phyloP scores from a whole-genome alignment of 805 yeast genomes.

The Metschnikowia santaceciliae region DNA sequence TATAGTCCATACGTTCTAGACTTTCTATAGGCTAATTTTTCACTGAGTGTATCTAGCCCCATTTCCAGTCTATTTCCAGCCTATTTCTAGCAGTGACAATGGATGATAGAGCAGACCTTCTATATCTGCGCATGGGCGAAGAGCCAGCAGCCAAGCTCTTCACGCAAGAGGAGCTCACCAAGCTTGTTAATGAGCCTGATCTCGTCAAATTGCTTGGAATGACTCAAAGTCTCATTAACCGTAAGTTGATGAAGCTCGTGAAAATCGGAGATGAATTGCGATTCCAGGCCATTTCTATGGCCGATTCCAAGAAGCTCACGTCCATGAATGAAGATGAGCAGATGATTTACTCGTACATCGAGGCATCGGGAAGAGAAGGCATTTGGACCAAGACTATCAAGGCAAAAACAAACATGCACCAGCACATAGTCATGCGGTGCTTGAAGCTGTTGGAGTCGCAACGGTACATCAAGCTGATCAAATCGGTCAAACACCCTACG shows the following conservation, averaged over 20 bases:
- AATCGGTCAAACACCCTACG: conserved; percentile 88
- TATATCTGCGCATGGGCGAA: conserved; percentile 64
- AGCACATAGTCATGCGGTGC: conserved; percentile 82
- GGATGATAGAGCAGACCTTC: conserved; percentile 39
- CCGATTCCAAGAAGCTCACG: conserved; percentile 74
- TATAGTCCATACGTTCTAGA: too few species aligned
- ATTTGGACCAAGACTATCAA: conserved; percentile 93
- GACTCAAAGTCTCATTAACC: conserved; percentile 51
- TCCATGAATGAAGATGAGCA: conserved; percentile 86
- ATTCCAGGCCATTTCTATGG: conserved; percentile 69
- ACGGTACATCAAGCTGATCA: conserved; percentile 81
- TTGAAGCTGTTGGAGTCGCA: conserved; percentile 76
- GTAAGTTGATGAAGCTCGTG: conserved; percentile 63
- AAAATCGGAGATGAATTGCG: conserved; percentile 62
- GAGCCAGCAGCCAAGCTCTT: conserved; percentile 48
- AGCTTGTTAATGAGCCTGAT: conserved; percentile 41
- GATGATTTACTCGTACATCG: conserved; percentile 85
- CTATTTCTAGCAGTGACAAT: background rate
- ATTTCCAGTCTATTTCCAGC: too few species aligned
- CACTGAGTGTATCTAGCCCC: too few species aligned
- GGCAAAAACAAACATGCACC: conserved; percentile 84
- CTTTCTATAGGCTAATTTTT: too few species aligned
- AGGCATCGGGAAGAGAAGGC: conserved; percentile 91
- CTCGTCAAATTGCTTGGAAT: conserved; percentile 43
- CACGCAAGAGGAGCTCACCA: conserved; percentile 65